Evolutionary conservation across 2,329 filamentous ascomycete genomes (phyloP).

Genomic region (Talaromyces marneffei): DNA sequence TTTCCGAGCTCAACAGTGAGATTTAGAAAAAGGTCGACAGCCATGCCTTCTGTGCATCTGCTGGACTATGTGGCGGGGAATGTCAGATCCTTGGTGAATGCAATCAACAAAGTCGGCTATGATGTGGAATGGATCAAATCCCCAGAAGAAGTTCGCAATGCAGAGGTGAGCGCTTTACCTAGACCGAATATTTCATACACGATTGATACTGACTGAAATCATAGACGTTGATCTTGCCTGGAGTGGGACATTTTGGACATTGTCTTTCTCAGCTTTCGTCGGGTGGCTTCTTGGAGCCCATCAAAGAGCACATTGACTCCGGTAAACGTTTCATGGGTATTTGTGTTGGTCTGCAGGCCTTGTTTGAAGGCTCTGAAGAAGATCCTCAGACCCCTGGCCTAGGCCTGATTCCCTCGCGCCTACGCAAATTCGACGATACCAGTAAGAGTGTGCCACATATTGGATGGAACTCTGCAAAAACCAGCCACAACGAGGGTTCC

Average conservation of each 20-base stretch:
- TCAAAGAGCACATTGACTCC: constrained; percentile 72
- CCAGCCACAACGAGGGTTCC: constrained; percentile 35
- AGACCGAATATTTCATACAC: neutral
- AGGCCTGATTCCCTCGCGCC: constrained; percentile 62
- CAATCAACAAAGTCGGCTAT: constrained; percentile 92
- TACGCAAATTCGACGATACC: constrained; percentile 70
- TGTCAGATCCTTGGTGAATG: constrained; percentile 91
- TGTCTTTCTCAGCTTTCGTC: constrained; percentile 78
- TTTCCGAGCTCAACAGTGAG: neutral
- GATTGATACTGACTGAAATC: constrained; percentile 8
- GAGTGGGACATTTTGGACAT: constrained; percentile 96
- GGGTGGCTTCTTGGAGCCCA: constrained; percentile 77
- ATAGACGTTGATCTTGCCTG: constrained; percentile 88
- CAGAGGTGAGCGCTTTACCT: constrained; percentile 59
- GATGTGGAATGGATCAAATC: constrained; percentile 85
- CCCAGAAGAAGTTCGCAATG: constrained; percentile 75
- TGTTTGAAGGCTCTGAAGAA: constrained; percentile 83
- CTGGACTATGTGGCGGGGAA: constrained; percentile 93
- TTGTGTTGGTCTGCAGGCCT: constrained; percentile 86
- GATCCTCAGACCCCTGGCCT: constrained; percentile 66
- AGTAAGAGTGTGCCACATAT: constrained; percentile 96
- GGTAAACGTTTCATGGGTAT: constrained; percentile 99
- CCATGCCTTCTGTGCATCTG: constrained; percentile 46
- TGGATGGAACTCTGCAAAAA: constrained; percentile 89
- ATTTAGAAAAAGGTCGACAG: neutral